These are phyloP conservation scores for Wickerhamomyces strasburgensis DNA, from an alignment of 805 yeast genomes.

Conservation along the genomic window DNA sequence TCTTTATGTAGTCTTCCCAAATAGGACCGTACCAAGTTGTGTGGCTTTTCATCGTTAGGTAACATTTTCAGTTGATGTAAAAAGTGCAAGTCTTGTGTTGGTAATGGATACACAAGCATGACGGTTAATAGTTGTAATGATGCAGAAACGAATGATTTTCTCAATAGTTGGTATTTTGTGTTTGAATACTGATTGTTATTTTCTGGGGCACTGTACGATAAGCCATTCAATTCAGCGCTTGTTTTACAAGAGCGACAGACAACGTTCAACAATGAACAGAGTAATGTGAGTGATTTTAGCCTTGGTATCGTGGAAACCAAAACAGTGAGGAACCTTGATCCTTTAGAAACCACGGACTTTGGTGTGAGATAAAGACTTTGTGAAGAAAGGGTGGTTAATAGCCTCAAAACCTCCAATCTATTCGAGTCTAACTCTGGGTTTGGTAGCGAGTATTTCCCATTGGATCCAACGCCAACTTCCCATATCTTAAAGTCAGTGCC, in stretches of 20 bases:
- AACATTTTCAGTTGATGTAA: constrained; percentile 30
- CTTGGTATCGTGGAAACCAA: constrained; percentile 47
- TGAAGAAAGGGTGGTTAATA: constrained; percentile 58
- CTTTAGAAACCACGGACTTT: constrained; percentile 38
- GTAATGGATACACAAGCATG: constrained; percentile 61
- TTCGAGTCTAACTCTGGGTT: constrained; percentile 49
- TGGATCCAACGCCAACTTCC: constrained; percentile 74
- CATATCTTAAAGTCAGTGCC: constrained; percentile 46
- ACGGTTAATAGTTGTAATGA: constrained; percentile 58
- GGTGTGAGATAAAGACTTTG: constrained; percentile 50
- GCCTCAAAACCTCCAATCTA: constrained; percentile 60
- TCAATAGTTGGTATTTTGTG: constrained; percentile 28
- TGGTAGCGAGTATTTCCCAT: constrained; percentile 29
- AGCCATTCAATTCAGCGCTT: constrained; percentile 38
- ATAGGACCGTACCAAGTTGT: constrained; percentile 45
- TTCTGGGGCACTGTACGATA: constrained; percentile 30
- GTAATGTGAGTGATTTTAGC: constrained; percentile 42
- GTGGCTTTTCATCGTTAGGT: constrained; percentile 28
- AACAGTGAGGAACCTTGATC: constrained; percentile 57
- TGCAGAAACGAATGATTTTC: constrained; percentile 45
- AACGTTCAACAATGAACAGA: constrained; percentile 68
- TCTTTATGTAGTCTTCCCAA: constrained; percentile 51
- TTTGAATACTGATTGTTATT: constrained; percentile 21
- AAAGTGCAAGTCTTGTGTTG: constrained; percentile 38
- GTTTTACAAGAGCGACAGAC: constrained; percentile 46